A percentile compares a stretch with the other conserved stretches of the same genome.
phyloP scores from a whole-genome alignment of 257 asterid species.

The Salvia splendens region DNA sequence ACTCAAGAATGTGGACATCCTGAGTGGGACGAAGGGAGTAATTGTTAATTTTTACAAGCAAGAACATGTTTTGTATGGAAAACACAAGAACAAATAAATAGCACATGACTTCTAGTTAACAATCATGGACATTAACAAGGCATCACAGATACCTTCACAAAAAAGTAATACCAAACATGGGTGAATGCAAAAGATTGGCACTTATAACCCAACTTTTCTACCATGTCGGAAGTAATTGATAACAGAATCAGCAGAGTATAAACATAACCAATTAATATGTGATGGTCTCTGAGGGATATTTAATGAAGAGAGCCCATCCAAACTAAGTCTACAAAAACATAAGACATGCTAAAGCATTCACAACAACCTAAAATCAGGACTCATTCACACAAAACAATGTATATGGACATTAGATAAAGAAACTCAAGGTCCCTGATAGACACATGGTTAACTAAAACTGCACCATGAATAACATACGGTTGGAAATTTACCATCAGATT shows the following conservation, averaged over 20 bases:
- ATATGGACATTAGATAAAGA: not conserved
- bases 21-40: too few relatives aligned
- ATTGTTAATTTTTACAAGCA: not conserved
- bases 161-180: constrained; percentile 9
- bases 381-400: constrained; percentile 2
- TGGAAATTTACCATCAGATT: not conserved
- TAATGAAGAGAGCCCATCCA: constrained; percentile 4
- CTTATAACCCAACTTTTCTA: not conserved
- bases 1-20: too few relatives aligned
- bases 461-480: constrained; percentile 10
- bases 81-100: not conserved
- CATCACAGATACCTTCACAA: constrained; percentile 9
- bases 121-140: not conserved
- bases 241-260: not conserved
- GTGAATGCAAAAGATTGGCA: not conserved
- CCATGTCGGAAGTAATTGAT: not conserved
- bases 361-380: constrained; percentile 11
- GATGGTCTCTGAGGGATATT: not conserved
- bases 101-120: not conserved
- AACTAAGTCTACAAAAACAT: constrained; percentile 2
- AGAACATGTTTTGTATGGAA: not conserved
- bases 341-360: constrained; percentile 21
- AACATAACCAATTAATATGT: not conserved
- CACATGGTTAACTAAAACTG: constrained; percentile 1
- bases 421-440: constrained; percentile 26